These are phyloP conservation scores for Xylaria hypoxylon DNA, from an alignment of 2,329 filamentous ascomycete species.

Conservation along the genomic window DNA sequence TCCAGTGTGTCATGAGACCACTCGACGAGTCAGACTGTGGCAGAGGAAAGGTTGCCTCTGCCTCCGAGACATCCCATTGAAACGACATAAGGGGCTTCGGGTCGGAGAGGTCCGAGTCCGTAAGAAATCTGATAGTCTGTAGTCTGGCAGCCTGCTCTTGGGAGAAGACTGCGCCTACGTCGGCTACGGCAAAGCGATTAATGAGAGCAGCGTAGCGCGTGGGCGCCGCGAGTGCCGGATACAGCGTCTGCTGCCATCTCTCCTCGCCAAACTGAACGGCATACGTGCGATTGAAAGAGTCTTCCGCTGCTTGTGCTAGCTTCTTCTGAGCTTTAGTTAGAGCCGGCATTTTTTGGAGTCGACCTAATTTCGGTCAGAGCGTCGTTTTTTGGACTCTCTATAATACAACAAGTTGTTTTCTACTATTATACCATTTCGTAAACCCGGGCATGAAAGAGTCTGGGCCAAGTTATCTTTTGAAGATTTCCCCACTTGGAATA, in stretches of 20 bases:
- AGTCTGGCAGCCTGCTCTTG: slow-evolving; percentile 36
- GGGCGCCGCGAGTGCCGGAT: slow-evolving; percentile 44
- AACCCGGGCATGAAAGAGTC: neutral
- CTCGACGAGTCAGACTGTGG: slow-evolving; percentile 40
- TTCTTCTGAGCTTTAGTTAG: slow-evolving; percentile 48
- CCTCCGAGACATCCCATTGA: slow-evolving; percentile 37
- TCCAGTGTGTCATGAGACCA: slow-evolving; percentile 48
- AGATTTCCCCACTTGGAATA: neutral
- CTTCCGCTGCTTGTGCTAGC: slow-evolving; percentile 43
- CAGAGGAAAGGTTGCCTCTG: slow-evolving; percentile 43
- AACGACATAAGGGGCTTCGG: slow-evolving; percentile 34
- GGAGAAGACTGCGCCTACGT: slow-evolving; percentile 36
- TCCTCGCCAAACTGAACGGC: slow-evolving; percentile 43
- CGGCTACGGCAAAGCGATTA: slow-evolving; percentile 41
- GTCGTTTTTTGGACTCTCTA: neutral
- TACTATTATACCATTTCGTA: neutral
- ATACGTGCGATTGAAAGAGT: slow-evolving; percentile 46
- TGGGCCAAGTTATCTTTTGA: too few relatives aligned
- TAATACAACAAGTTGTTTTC: neutral
- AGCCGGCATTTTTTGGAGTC: slow-evolving; percentile 39
- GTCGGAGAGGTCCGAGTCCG: neutral
- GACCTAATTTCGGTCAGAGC: neutral
- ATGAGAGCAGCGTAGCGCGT: slow-evolving; percentile 48
- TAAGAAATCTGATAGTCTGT: slow-evolving; percentile 38
- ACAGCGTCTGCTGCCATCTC: slow-evolving; percentile 46